Conservation (phyloP, 2,329 filamentous ascomycete genomes). For the Alternaria sp. region DNA sequence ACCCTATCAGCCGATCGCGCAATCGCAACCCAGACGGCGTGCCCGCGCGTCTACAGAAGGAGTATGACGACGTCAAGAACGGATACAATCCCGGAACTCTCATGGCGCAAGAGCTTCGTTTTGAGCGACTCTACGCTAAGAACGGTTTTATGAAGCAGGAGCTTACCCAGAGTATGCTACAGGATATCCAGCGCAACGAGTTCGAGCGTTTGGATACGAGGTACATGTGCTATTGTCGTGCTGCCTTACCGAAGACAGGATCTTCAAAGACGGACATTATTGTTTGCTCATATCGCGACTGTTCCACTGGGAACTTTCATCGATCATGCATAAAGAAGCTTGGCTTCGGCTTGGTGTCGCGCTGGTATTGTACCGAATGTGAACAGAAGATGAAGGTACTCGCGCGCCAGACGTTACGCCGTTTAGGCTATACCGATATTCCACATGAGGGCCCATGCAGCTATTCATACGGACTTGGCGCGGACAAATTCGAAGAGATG, state of each 20-base stretch:
- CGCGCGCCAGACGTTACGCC: conserved; percentile 18
- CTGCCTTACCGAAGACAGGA: not conserved
- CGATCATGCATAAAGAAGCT: conserved; percentile 32
- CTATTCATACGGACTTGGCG: not conserved
- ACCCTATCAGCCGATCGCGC: not conserved
- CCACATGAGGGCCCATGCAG: not conserved
- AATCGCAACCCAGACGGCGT: conserved; percentile 1
- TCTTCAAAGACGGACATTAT: conserved; percentile 4
- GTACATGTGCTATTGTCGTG: conserved; percentile 34
- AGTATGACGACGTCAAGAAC: conserved; percentile 19
- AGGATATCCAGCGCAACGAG: conserved; percentile 14
- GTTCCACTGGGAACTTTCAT: conserved; percentile 32
- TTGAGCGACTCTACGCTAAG: conserved; percentile 21
- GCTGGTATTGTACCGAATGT: conserved; percentile 40
- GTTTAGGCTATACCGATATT: conserved; percentile 13
- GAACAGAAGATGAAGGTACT: conserved; percentile 23
- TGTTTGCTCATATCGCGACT: conserved; percentile 30
- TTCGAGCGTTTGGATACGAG: not conserved
- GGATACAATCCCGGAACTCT: conserved; percentile 21
- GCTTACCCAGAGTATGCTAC: conserved; percentile 15
- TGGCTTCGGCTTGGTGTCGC: conserved; percentile 27
- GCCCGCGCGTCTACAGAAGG: conserved; percentile 22
- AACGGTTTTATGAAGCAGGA: conserved; percentile 21
- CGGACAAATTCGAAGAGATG: not conserved
- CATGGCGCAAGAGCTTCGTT: conserved; percentile 27